phyloP scores from a whole-genome alignment of 768 basidiomycete genomes.

The Suillus bovinus region DNA sequence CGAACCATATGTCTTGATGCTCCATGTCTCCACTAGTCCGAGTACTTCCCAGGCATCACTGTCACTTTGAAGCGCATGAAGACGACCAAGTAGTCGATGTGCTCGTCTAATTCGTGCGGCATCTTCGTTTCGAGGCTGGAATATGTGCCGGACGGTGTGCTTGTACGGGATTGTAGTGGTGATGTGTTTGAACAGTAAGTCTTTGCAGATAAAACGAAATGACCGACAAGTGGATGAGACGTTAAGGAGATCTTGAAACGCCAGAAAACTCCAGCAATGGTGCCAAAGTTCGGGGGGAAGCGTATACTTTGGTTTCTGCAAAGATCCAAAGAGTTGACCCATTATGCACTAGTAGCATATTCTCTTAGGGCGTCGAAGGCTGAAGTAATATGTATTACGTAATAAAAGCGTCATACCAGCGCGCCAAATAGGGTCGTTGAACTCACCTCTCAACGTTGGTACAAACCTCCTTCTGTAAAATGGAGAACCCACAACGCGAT shows the following conservation, averaged over 20 bases:
- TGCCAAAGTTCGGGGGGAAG: neutral
- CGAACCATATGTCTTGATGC: neutral
- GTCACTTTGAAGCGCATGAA: neutral
- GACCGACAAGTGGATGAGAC: neutral
- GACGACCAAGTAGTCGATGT: neutral
- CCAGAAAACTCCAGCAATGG: neutral
- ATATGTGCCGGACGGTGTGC: neutral
- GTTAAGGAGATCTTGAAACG: neutral
- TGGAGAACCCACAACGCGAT: constrained; percentile 55
- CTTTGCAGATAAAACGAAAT: neutral
- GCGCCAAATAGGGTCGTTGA: neutral
- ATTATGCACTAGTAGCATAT: too few species aligned
- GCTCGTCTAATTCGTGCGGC: neutral
- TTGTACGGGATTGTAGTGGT: neutral
- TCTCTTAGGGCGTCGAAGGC: too few species aligned
- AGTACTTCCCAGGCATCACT: neutral
- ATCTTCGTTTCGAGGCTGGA: neutral
- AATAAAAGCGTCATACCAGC: too few species aligned
- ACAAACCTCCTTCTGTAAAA: constrained; percentile 18
- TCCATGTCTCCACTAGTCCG: neutral
- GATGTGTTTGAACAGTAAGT: neutral
- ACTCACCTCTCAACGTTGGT: neutral
- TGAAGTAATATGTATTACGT: too few species aligned
- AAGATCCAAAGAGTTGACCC: neutral
- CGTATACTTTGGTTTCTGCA: neutral